A percentile compares a stretch with the other conserved stretches of the same genome.
These are phyloP conservation scores for Candida vaughaniae DNA, from an alignment of 805 yeast species.

Conservation along the genomic window DNA sequence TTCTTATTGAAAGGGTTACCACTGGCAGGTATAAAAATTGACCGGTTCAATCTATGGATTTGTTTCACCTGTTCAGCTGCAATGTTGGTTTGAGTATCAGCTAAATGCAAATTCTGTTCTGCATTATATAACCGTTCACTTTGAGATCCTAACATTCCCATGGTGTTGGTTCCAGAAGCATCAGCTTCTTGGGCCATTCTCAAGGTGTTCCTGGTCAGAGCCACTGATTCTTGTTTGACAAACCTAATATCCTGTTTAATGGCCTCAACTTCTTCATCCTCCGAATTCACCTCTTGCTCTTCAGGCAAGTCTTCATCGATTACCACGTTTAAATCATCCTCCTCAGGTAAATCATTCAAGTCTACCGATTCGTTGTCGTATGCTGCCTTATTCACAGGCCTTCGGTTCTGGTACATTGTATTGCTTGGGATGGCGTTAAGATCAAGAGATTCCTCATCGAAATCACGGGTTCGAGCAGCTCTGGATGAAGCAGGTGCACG, in stretches of 20 bases:
- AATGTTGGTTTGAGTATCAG: conserved; percentile 76
- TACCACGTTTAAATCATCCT: conserved; percentile 39
- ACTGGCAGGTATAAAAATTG: conserved; percentile 72
- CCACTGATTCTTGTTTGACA: conserved; percentile 82
- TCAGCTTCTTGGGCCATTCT: conserved; percentile 50
- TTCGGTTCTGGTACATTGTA: conserved; percentile 19
- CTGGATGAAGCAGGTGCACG: background rate
- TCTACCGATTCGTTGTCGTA: conserved; percentile 28
- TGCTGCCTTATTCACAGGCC: conserved; percentile 5
- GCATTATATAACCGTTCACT: conserved; percentile 79
- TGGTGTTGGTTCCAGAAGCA: conserved; percentile 58
- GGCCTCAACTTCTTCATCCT: conserved; percentile 87
- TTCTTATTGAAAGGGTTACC: conserved; percentile 87
- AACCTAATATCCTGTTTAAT: conserved; percentile 80
- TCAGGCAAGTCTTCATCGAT: conserved; percentile 35
- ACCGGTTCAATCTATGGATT: conserved; percentile 73
- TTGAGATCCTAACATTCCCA: conserved; percentile 94
- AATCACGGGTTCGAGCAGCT: conserved; percentile 7
- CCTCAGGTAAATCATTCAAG: conserved; percentile 31
- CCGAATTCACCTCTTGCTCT: conserved; percentile 47
- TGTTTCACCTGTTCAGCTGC: conserved; percentile 84
- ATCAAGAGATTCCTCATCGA: conserved; percentile 36
- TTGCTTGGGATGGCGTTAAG: conserved; percentile 38
- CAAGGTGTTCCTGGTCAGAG: conserved; percentile 81
- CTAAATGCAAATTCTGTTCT: conserved; percentile 72